Base-by-base conservation (phyloP, 371 early-diverging fungal species). In the Mucor piriformis region DNA sequence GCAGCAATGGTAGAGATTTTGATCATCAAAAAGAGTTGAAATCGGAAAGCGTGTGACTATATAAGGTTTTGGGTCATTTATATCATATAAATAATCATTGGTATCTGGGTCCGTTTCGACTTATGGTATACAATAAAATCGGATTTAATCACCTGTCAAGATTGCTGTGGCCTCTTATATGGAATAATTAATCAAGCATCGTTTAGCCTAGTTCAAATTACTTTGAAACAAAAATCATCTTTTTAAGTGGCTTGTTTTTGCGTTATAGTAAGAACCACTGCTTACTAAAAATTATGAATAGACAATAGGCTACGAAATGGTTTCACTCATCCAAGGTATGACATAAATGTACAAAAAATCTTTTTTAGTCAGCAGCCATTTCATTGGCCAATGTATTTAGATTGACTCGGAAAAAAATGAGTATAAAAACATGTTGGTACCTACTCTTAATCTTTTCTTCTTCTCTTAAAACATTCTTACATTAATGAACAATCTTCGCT, bases 401-500 rank as follows among this genome's bases (percentile, higher is more conserved):
- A 12, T 11, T 8, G 23, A 11, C 23, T 12, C 27, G 5, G 5
- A 4, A 44, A 7, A 44, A 21, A 21, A 44, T 20, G 21, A 7
- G 6, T 43, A 20, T 10, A 25, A 24, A 46, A 25, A 46, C 11
- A 15, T 25, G 8, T 27, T 11, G 3, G 11, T 5, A 27, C 1
- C 40, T 43, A 12, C 15, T 34, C 11, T 59, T 33, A n/a, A n/a
- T 20, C 33, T 51, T n/a, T 51, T 51, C 34, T 32, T 44, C 33
- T 33, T 29, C 34, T 23, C 23, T 29, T 13, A 0, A 7, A 7
- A 24, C 16, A 42, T 42, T 46, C 51, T 51, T 59, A 29, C 46
- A 51, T 23, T 51, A 54, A 54, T 54, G 59, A 59, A 59, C 15
- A 33, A 42, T 50, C 59, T 59, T 21, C 59, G 59, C 33, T 44